Evolutionary conservation across 202 grass and related monocot genomes (phyloP).

Genomic region (Setaria viridis): DNA sequence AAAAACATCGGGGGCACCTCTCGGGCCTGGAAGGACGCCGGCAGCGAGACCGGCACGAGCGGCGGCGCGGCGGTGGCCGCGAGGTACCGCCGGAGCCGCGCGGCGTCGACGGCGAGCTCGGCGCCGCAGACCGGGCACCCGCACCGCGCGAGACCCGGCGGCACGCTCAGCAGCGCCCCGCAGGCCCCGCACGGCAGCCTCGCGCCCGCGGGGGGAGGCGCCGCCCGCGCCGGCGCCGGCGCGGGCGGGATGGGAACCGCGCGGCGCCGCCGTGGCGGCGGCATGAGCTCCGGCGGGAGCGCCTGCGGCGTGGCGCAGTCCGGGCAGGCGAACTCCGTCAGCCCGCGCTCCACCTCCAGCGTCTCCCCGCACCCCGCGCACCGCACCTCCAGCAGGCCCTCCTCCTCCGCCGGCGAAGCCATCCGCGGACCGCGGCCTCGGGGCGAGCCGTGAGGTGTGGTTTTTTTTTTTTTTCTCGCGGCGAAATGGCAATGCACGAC

Average conservation of each 20-base stretch:
- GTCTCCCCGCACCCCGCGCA: conserved; percentile 65
- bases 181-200: conserved; percentile 46
- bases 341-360: conserved; percentile 63
- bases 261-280: conserved; percentile 39
- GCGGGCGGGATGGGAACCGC: background rate
- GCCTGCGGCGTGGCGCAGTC: conserved; percentile 59
- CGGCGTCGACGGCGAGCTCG: conserved; percentile 47
- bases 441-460: too few species aligned
- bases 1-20: too few species aligned
- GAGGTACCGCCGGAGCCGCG: too few species aligned
- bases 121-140: conserved; percentile 46
- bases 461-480: too few species aligned
- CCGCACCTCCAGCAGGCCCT: conserved; percentile 42
- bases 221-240: too few species aligned
- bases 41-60: too few species aligned
- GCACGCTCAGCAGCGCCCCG: conserved; percentile 45
- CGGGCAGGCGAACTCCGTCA: conserved; percentile 67
- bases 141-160: conserved; percentile 38
- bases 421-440: too few species aligned
- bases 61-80: too few species aligned
- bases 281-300: conserved; percentile 61
- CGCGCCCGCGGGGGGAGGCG: background rate
- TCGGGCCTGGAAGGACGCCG: too few species aligned
- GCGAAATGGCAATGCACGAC: too few species aligned
- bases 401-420: background rate